A percentile compares a stretch with the other conserved stretches of the same genome.
Conservation (phyloP, 192 early-diverging fungal genomes). For the Coemansia sp. region DNA sequence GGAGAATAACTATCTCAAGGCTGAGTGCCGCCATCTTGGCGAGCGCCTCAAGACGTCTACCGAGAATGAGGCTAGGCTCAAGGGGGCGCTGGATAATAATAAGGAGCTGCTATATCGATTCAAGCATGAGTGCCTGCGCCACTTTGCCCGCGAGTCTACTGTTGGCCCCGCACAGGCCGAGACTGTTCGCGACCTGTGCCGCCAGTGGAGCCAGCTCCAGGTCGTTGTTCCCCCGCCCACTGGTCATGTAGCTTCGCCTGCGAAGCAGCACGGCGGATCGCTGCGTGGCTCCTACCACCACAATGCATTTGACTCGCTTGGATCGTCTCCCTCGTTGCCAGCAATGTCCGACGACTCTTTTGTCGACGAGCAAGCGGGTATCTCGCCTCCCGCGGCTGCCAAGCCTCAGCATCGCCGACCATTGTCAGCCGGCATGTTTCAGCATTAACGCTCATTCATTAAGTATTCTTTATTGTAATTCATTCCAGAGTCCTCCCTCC, state of each 20-base stretch:
- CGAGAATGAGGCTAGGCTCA: slow-evolving; percentile 5
- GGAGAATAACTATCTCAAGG: slow-evolving; percentile 26
- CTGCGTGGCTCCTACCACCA: not conserved
- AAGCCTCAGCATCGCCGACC: not conserved
- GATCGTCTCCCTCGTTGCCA: slow-evolving; percentile 6
- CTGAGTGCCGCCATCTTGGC: slow-evolving; percentile 23
- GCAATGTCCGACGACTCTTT: not conserved
- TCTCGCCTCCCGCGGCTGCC: not conserved
- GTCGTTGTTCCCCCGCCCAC: slow-evolving; percentile 18
- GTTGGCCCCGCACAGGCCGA: slow-evolving; percentile 34
- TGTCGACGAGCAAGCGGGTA: not conserved
- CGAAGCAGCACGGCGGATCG: not conserved
- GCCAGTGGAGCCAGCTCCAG: slow-evolving; percentile 46
- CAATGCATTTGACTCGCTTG: not conserved
- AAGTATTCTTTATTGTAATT: not conserved
- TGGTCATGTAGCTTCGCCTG: slow-evolving; percentile 19
- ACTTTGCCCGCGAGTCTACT: slow-evolving; percentile 34
- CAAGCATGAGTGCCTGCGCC: slow-evolving; percentile 34
- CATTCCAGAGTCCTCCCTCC: not conserved
- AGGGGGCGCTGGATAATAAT: slow-evolving; percentile 12
- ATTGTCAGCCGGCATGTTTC: not conserved
- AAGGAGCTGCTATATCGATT: slow-evolving; percentile 16
- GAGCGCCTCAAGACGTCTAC: slow-evolving; percentile 9
- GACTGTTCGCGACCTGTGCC: slow-evolving; percentile 23
- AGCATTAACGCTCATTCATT: not conserved